phyloP scores from a whole-genome alignment of 225 moss, liverwort and hornwort genomes.

The Marchantia polymorpha region DNA sequence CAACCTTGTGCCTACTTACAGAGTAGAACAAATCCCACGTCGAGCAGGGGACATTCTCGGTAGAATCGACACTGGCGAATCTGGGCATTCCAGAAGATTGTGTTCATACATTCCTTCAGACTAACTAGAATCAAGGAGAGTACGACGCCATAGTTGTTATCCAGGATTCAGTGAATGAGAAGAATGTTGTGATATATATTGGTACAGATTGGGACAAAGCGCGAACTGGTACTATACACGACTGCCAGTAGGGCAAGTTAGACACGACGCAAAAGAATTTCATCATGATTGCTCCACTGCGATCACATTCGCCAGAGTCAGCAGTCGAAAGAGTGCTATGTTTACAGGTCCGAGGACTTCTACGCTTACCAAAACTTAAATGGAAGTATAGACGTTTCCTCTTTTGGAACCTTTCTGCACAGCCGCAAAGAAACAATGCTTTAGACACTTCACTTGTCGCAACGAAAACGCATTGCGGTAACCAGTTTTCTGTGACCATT shows the following conservation, averaged over 20 bases:
- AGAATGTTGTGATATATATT: conserved; percentile 2
- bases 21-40: too few relatives aligned
- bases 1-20: too few relatives aligned
- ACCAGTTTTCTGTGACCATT: too few relatives aligned
- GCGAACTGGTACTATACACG: not conserved
- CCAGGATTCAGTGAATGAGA: not conserved
- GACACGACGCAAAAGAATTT: not conserved
- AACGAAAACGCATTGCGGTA: too few relatives aligned
- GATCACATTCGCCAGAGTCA: not conserved
- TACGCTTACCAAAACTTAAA: not conserved
- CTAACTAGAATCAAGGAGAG: too few relatives aligned
- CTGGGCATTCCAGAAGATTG: too few relatives aligned
- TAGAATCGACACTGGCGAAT: too few relatives aligned
- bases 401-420: conserved; percentile 7
- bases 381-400: not conserved
- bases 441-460: not conserved
- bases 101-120: too few relatives aligned
- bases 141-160: not conserved
- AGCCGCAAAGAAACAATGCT: not conserved
- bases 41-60: too few relatives aligned
- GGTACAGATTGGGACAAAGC: not conserved
- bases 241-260: not conserved
- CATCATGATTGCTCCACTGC: not conserved
- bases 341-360: not conserved
- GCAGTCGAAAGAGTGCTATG: not conserved